Evolutionary conservation across 2,329 filamentous ascomycete genomes (phyloP).

Genomic region (Lasiodiplodia sp.): DNA sequence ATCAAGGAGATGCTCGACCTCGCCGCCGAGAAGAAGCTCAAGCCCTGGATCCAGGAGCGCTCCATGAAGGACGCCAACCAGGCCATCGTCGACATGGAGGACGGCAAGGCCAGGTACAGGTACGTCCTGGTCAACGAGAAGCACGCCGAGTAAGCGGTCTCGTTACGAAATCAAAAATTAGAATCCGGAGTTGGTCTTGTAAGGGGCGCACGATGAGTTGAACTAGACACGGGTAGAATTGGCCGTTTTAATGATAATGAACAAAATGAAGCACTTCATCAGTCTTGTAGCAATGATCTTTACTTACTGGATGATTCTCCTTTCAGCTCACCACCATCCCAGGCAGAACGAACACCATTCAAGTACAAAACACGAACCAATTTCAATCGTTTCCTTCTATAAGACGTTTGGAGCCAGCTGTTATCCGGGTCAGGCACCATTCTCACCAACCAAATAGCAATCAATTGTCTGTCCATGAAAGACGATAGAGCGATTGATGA

Average conservation of each 20-base stretch:
- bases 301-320: too few species aligned
- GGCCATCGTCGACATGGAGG: conserved; percentile 64
- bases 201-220: neutral
- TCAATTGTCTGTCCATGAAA: neutral
- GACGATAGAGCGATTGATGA: neutral
- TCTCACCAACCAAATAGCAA: too few species aligned
- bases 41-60: conserved; percentile 68
- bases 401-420: too few species aligned
- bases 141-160: conserved; percentile 6
- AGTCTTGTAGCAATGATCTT: too few species aligned
- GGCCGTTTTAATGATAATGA: neutral
- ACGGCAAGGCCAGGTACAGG: conserved; percentile 60
- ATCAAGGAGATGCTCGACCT: conserved; percentile 69
- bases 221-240: neutral
- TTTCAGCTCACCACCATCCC: too few species aligned
- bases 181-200: neutral
- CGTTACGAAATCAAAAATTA: neutral
- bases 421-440: too few species aligned
- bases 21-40: conserved; percentile 64
- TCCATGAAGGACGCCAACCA: conserved; percentile 65
- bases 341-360: too few species aligned
- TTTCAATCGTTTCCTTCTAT: too few species aligned
- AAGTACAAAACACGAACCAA: too few species aligned
- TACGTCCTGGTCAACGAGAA: conserved; percentile 48
- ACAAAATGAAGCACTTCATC: neutral